Percentiles rank a stretch among this genome's conserved stretches.
phyloP scores from a whole-genome alignment of 148 eudicot species.

The Chenopodium quinoa region DNA sequence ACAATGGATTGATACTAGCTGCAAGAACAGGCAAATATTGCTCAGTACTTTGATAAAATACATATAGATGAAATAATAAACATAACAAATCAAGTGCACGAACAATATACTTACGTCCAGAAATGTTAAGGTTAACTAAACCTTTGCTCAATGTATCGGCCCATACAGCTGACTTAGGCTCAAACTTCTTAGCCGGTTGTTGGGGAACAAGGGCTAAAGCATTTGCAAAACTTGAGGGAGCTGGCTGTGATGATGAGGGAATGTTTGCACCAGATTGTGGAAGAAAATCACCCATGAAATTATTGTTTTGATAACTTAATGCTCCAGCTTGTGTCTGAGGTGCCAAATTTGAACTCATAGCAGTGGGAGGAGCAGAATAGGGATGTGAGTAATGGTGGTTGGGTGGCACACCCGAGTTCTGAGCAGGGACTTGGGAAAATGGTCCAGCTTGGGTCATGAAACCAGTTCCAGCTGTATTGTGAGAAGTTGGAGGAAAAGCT shows the following conservation, averaged over 20 bases:
- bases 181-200: slow-evolving; percentile 67
- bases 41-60: slow-evolving; percentile 8
- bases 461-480: slow-evolving; percentile 14
- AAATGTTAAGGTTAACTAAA: slow-evolving; percentile 82
- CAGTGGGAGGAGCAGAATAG: slow-evolving; percentile 29
- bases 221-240: slow-evolving; percentile 41
- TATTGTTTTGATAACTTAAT: slow-evolving; percentile 29
- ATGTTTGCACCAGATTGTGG: slow-evolving; percentile 36
- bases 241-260: slow-evolving; percentile 34
- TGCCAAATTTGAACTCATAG: slow-evolving; percentile 30
- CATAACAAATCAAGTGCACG: background rate
- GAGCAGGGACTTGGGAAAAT: slow-evolving; percentile 40
- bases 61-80: background rate
- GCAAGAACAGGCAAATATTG: slow-evolving; percentile 32
- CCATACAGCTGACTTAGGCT: slow-evolving; percentile 91
- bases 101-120: slow-evolving; percentile 68
- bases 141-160: slow-evolving; percentile 92
- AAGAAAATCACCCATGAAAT: slow-evolving; percentile 30
- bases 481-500: slow-evolving; percentile 28
- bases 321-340: slow-evolving; percentile 30
- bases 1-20: slow-evolving; percentile 84
- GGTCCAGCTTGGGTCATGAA: slow-evolving; percentile 39
- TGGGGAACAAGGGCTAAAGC: slow-evolving; percentile 56
- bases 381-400: slow-evolving; percentile 36
- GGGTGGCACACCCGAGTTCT: slow-evolving; percentile 33